These are phyloP conservation scores for Epichloe typhina DNA, from an alignment of 2,329 filamentous ascomycete genomes.

Conservation along the genomic window DNA sequence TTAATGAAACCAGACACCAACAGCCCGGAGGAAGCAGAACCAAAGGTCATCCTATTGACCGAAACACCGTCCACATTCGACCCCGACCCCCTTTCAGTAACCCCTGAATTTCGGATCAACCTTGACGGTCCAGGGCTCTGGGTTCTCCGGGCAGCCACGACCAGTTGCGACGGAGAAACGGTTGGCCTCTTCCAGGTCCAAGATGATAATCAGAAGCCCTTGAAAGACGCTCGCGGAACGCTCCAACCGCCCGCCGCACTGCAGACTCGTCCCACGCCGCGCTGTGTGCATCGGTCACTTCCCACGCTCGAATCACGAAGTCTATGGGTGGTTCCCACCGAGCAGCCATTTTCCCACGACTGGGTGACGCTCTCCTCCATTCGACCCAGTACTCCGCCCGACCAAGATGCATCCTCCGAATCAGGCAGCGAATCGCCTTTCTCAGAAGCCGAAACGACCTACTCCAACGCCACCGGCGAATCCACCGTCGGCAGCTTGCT, in stretches of 20 bases:
- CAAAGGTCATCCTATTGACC: neutral
- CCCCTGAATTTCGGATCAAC: neutral
- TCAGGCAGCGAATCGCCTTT: conserved; percentile 8
- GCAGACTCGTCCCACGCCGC: conserved; percentile 1
- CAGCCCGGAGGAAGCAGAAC: neutral
- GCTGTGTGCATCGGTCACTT: neutral
- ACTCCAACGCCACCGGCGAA: conserved; percentile 6
- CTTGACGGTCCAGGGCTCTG: neutral
- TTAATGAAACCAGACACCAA: neutral
- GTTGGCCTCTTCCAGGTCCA: neutral
- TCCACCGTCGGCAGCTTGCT: conserved; percentile 5
- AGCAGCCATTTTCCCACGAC: conserved; percentile 2
- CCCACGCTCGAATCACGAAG: neutral
- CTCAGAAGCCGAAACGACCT: conserved; percentile 7
- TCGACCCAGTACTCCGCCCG: conserved; percentile 3
- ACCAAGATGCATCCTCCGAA: conserved; percentile 1
- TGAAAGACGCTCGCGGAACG: neutral
- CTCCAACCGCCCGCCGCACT: neutral
- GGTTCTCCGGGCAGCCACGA: neutral
- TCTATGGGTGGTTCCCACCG: conserved; percentile 3
- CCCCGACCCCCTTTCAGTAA: neutral
- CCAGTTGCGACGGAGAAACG: neutral
- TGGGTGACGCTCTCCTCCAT: conserved; percentile 7
- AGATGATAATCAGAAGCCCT: neutral
- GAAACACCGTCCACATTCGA: neutral